Evolutionary conservation across 208 protist genomes (phyloP).

Genomic region (Blastocrithidia nonstop): DNA sequence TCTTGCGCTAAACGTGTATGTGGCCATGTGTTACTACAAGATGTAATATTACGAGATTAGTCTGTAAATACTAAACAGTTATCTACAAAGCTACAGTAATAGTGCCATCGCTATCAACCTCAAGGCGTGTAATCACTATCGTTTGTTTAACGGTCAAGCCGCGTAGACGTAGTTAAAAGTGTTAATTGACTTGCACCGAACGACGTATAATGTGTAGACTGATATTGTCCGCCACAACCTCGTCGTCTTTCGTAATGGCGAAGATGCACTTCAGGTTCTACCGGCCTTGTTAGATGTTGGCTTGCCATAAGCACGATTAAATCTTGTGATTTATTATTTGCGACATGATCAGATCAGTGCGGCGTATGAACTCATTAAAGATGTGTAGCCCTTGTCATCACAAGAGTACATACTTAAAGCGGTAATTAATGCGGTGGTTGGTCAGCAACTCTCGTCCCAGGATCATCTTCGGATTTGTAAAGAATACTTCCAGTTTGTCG

Average conservation of each 20-base stretch:
- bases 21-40: conserved; percentile 97
- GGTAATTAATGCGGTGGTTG: conserved; percentile 85
- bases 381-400: conserved; percentile 84
- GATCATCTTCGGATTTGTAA: conserved; percentile 89
- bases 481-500: conserved; percentile 94
- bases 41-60: conserved; percentile 95
- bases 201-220: conserved; percentile 81
- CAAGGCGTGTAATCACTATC: conserved; percentile 94
- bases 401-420: conserved; percentile 94
- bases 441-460: conserved; percentile 77
- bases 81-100: conserved; percentile 83
- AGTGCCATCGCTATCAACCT: conserved; percentile 93
- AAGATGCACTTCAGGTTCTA: conserved; percentile 91
- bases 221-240: conserved; percentile 94
- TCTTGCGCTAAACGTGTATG: conserved; percentile 90
- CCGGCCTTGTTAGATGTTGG: conserved; percentile 83
- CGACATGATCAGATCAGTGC: conserved; percentile 88
- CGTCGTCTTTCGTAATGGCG: conserved; percentile 93
- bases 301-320: conserved; percentile 91
- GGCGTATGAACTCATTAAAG: conserved; percentile 91
- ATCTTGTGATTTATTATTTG: conserved; percentile 94
- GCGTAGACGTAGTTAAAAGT: conserved; percentile 87
- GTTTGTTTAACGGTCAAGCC: conserved; percentile 87
- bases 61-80: conserved; percentile 82
- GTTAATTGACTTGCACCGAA: conserved; percentile 78